A percentile compares a stretch with the other conserved stretches of the same genome.
Conservation (phyloP, 345 rosid genomes). For the Murraya paniculata region DNA sequence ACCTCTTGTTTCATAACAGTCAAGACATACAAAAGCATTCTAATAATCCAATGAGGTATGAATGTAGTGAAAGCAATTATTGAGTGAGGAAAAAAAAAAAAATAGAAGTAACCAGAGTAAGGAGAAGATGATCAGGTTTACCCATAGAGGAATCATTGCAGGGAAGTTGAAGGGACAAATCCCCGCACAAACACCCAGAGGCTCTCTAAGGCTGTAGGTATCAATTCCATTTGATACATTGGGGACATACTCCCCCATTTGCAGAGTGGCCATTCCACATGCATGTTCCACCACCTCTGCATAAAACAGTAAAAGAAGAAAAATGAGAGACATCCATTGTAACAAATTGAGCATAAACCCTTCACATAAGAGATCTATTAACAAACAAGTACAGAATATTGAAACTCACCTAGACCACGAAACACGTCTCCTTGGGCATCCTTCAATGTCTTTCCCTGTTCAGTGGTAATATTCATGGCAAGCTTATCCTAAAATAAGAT, state of each 20-base stretch:
- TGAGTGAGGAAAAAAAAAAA: not conserved
- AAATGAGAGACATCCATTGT: not conserved
- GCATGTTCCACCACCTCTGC: conserved; percentile 98
- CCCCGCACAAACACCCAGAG: conserved; percentile 97
- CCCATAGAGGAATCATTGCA: conserved; percentile 99
- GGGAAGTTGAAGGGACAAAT: conserved; percentile 99
- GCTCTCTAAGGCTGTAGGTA: conserved; percentile 89
- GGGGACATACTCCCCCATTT: conserved; percentile 94
- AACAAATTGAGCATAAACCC: not conserved
- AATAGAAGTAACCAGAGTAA: not conserved
- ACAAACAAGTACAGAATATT: not conserved
- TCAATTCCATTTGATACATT: conserved; percentile 92
- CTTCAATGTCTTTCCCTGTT: conserved; percentile 96
- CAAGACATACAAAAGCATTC: not conserved
- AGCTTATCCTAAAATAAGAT: conserved; percentile 69
- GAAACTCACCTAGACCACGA: conserved; percentile 78
- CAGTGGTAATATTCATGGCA: conserved; percentile 80
- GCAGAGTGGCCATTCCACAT: conserved; percentile 94
- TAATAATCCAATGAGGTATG: not conserved
- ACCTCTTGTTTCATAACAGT: not conserved
- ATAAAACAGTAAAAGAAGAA: conserved; percentile 3
- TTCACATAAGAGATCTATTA: conserved; percentile 7
- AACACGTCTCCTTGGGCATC: conserved; percentile 98
- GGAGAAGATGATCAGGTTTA: conserved; percentile 20
- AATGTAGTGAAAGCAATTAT: not conserved